phyloP scores from a whole-genome alignment of 2,329 filamentous ascomycete species.

The Verticillium longisporum region DNA sequence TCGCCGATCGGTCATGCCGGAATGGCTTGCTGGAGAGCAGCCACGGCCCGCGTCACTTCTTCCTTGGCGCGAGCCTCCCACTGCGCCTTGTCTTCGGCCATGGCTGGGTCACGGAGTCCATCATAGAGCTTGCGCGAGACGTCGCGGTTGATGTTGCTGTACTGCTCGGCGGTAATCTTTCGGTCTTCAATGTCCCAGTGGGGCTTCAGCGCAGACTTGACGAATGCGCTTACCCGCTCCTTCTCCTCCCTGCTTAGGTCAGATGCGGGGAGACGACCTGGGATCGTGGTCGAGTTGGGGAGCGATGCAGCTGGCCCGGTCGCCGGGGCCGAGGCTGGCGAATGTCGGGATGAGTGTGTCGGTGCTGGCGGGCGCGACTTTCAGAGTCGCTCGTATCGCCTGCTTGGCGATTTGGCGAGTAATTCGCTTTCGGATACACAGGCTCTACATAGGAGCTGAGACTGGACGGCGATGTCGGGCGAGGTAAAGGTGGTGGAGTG shows the following conservation, averaged over 20 bases:
- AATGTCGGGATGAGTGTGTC: constrained; percentile 32
- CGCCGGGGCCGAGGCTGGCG: constrained; percentile 46
- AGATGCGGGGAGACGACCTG: constrained; percentile 63
- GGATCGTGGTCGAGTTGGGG: constrained; percentile 34
- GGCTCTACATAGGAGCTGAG: constrained; percentile 68
- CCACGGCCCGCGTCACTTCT: constrained; percentile 73
- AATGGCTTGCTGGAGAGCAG: constrained; percentile 31
- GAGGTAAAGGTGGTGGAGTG: constrained; percentile 62
- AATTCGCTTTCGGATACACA: constrained; percentile 67
- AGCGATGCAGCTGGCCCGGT: constrained; percentile 31
- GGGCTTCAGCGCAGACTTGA: constrained; percentile 74
- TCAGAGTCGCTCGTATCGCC: constrained; percentile 41
- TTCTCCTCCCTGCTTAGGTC: constrained; percentile 75
- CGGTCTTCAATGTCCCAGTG: constrained; percentile 63
- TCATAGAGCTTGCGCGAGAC: constrained; percentile 86
- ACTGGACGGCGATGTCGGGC: constrained; percentile 60
- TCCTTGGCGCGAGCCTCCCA: constrained; percentile 72
- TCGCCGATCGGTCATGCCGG: not conserved
- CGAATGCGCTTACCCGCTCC: constrained; percentile 81
- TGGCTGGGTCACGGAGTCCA: constrained; percentile 45
- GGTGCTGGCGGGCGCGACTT: constrained; percentile 19
- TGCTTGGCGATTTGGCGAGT: constrained; percentile 51
- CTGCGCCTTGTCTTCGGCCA: constrained; percentile 58
- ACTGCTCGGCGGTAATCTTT: constrained; percentile 79
- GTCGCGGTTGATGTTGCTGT: constrained; percentile 83